These are phyloP conservation scores for Heteromeles arbutifolia DNA, from an alignment of 306 rosid genomes.

Conservation along the genomic window DNA sequence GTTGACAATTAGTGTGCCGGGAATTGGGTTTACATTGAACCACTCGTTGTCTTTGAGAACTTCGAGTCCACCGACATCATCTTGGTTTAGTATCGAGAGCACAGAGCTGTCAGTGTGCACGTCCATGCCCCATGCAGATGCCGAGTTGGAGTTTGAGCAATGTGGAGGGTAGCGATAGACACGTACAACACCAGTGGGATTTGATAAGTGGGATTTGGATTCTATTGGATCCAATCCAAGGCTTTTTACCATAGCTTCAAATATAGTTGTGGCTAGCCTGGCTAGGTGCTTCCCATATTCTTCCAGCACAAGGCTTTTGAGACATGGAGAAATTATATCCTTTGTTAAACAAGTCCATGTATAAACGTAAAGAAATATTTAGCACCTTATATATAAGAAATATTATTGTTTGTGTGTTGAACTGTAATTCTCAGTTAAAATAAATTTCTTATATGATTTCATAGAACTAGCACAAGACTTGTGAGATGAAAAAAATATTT, in stretches of 20 bases:
- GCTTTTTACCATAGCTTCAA: conserved; percentile 33
- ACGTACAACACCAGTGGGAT: conserved; percentile 46
- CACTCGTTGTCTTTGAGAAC: conserved; percentile 49
- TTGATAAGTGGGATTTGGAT: conserved; percentile 25
- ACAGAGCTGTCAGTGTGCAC: conserved; percentile 64
- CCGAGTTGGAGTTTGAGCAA: conserved; percentile 11
- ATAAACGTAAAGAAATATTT: background rate
- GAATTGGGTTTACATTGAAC: conserved; percentile 42
- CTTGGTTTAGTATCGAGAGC: conserved; percentile 42
- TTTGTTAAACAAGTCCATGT: background rate
- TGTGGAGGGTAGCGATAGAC: conserved; percentile 53
- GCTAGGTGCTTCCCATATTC: conserved; percentile 48
- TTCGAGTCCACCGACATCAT: conserved; percentile 50
- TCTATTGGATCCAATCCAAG: conserved; percentile 27
- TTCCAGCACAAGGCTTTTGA: conserved; percentile 35
- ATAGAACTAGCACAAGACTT: background rate
- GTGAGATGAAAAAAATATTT: background rate
- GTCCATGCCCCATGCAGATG: conserved; percentile 57
- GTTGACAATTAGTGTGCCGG: conserved; percentile 46
- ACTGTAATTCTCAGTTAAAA: background rate
- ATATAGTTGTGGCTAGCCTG: conserved; percentile 38
- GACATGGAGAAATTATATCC: background rate
- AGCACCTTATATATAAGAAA: background rate
- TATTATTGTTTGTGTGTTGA: background rate
- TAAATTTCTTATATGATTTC: background rate